phyloP scores from a whole-genome alignment of 1,284 basidiomycete species.

The Puccinia horiana region DNA sequence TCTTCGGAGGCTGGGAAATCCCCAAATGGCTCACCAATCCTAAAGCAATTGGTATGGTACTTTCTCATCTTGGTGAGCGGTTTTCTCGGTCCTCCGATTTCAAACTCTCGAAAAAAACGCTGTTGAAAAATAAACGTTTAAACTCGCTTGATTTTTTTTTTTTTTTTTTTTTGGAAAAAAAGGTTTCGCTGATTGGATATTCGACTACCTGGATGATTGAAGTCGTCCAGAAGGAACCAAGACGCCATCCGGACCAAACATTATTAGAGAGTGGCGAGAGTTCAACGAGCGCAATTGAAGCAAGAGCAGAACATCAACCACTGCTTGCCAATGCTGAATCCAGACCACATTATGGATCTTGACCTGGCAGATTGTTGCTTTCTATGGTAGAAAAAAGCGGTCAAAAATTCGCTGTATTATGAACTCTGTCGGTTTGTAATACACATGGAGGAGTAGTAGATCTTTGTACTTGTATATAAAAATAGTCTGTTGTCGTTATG shows the following conservation, averaged over 20 bases:
- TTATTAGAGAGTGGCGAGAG: background rate
- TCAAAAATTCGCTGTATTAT: too few species aligned
- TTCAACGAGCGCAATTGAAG: background rate
- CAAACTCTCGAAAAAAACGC: background rate
- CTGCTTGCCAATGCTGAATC: background rate
- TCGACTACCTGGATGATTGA: conserved; percentile 8
- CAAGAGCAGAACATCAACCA: background rate
- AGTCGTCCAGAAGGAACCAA: background rate
- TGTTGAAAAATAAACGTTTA: background rate
- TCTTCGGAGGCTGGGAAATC: background rate
- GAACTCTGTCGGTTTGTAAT: background rate
- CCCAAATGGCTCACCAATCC: background rate
- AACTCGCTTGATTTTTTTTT: too few species aligned
- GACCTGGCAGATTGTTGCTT: background rate
- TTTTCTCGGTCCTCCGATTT: background rate
- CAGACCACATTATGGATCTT: background rate
- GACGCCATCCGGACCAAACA: background rate
- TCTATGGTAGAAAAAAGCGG: background rate
- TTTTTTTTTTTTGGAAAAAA: background rate
- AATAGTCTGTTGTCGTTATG: too few species aligned
- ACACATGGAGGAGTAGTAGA: too few species aligned
- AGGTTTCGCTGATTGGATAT: conserved; percentile 7
- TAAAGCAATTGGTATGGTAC: conserved; percentile 2
- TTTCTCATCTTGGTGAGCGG: background rate
- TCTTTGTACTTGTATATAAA: too few species aligned